Base-by-base conservation (phyloP, 805 yeast genomes). In the Suhomyces vadensis region DNA sequence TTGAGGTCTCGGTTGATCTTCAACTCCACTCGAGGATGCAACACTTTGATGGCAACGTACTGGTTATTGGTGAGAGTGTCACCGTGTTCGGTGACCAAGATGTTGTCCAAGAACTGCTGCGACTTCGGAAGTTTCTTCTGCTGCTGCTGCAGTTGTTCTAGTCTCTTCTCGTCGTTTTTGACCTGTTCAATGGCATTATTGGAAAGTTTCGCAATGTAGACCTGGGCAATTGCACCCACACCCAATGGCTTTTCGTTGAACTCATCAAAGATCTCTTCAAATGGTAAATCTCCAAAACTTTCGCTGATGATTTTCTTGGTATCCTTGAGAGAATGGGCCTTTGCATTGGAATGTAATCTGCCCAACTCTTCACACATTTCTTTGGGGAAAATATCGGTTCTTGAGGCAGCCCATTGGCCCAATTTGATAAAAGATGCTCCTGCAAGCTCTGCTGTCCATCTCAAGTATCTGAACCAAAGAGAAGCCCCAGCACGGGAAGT, bases 351-450 rank as follows among this genome's bases (percentile, higher is more conserved):
- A 63, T 94, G 99, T 43, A 94, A 67, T 19, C 77, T 67, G 7
- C 87, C 79, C 53, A 94, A 67, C 57, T 87, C 90, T 17, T 79
- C 78, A 61, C 98, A 92, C 63, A 92, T 66, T 31, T 78, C 87
- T 37, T 67, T 70, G 3, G 96, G 85, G 66, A 94, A 92, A 25
- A 94, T 85, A 65, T 94, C 99, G 0, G 95, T 87, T 63, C 99
- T 78, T 8, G 96, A 86, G 2, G 97, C 97, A 0, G 99, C 99
- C 99, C 99, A 94, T 69, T 94, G 99, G 3, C 98, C 99, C 45
- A 94, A 75, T 63, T 88, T 86, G 44, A 86, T 82, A 60, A 86
- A 94, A 3, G 96, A 85, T 2, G 98, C 96, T 0, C 99, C 99
- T 0, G 96, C 97, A 13, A 71, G 49, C 63, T 92, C 96, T 46